Base-by-base conservation (phyloP, 2,329 filamentous ascomycete genomes). In the Nemania sp. region DNA sequence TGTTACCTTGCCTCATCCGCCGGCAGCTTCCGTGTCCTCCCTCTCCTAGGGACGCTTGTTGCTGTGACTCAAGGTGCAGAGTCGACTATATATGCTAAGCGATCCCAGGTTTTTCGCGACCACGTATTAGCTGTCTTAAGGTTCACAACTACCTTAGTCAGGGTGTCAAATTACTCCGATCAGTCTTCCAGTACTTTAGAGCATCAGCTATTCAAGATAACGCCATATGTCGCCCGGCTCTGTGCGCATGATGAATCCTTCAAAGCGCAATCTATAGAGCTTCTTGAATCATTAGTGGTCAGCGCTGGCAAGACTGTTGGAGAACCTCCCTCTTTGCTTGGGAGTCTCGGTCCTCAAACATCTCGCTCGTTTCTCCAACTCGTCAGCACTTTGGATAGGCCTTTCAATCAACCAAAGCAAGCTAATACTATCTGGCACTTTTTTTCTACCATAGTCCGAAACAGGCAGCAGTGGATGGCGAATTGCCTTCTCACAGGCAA, bases 271-370 rank as follows among this genome's bases (percentile, higher is more conserved):
- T 82, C 88, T 1, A 79, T 92, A 26, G 77, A 80, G 22, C 75
- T 97, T 2, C 75, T 96, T 6, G 86, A 91, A 56, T 82, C 86
- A 9, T 73, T 96, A 15, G 84, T 96, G 23, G 78, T 86, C 37
- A 86, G 82, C 60, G 86, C 88, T 20, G 83, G 86, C 20, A 83
- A 83, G 56, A 75, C 79, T 14, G 74, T 80, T 24, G 80, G 79
- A n/a, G 91, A 97, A 62, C 91, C 92, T 1, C 90, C 91, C n/a
- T 97, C 93, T 6, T 79, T 99, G n/a, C 82, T 99, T 19, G 92
- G 92, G 26, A 91, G 96, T 67, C 77, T 99, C 6, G 91, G 91
- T 1, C 81, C 90, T 8, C 85, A 90, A 50, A 86, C 90, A 7
- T 90, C 92, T 9, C 91, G 90, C 64, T 87, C 89, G 33, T 96